These are phyloP conservation scores for Venturia asperata DNA, from an alignment of 2,329 filamentous ascomycete genomes.

Conservation along the genomic window DNA sequence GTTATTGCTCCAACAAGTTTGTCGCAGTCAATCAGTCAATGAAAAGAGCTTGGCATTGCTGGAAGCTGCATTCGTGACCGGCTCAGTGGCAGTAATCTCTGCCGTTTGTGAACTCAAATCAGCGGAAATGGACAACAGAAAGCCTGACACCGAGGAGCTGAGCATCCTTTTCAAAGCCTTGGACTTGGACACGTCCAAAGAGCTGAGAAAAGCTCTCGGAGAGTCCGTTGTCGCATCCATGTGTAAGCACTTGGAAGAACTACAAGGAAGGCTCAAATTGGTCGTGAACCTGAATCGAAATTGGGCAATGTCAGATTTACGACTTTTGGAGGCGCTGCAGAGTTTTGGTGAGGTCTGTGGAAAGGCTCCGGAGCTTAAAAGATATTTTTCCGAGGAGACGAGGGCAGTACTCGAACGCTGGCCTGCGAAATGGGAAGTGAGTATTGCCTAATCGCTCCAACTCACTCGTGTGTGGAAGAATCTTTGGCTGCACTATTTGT, in stretches of 20 bases:
- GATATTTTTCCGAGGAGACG: neutral
- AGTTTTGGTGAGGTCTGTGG: constrained; percentile 7
- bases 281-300: neutral
- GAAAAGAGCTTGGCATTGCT: neutral
- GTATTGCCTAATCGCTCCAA: neutral
- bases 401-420: neutral
- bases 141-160: neutral
- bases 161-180: neutral
- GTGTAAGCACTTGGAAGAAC: neutral
- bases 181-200: neutral
- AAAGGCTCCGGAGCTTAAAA: neutral
- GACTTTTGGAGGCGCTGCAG: neutral
- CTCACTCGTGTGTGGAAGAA: neutral
- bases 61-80: neutral
- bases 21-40: neutral
- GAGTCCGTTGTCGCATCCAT: neutral
- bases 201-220: neutral
- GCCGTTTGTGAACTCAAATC: neutral
- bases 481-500: neutral
- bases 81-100: neutral
- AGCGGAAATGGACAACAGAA: neutral
- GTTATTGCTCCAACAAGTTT: neutral
- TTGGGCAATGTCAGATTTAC: neutral
- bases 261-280: neutral
- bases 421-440: constrained; percentile 5